A percentile compares a stretch with the other conserved stretches of the same genome.
Evolutionary conservation across 345 rosid genomes (phyloP).

Genomic region (Reutealis trisperma): DNA sequence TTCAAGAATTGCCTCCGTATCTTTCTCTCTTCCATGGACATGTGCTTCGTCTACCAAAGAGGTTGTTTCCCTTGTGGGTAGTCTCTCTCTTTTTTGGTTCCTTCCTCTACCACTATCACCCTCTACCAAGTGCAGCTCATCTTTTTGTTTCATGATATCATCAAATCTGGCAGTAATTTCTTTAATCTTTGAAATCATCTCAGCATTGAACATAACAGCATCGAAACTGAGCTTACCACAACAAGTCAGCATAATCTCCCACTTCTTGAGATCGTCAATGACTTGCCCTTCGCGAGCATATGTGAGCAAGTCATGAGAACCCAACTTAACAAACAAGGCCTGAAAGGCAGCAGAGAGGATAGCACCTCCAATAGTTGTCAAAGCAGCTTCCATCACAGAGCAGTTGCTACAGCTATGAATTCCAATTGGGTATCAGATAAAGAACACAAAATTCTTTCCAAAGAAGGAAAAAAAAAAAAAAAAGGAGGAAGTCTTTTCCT

Average conservation of each 20-base stretch:
- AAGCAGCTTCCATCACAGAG: background rate
- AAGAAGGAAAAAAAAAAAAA: too few species aligned
- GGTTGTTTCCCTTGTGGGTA: background rate
- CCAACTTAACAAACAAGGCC: too few species aligned
- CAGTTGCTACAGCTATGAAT: too few species aligned
- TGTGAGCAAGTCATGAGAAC: background rate
- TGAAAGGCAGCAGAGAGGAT: background rate
- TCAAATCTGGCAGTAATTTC: background rate
- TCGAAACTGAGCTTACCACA: background rate
- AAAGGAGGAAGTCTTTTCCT: too few species aligned
- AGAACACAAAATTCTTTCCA: too few species aligned
- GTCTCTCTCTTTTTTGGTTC: background rate
- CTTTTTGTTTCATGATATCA: background rate
- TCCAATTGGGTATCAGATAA: background rate
- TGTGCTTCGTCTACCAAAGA: background rate
- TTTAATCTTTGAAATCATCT: conserved; percentile 18
- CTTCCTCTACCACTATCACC: background rate
- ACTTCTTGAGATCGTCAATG: background rate
- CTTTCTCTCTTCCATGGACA: background rate
- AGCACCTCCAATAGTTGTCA: background rate
- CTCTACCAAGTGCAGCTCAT: background rate
- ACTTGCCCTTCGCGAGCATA: background rate
- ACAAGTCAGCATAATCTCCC: background rate
- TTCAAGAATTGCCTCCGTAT: background rate
- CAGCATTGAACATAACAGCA: background rate